phyloP scores from a whole-genome alignment of 73 alveolate genomes.

The Effrenium voratum region DNA sequence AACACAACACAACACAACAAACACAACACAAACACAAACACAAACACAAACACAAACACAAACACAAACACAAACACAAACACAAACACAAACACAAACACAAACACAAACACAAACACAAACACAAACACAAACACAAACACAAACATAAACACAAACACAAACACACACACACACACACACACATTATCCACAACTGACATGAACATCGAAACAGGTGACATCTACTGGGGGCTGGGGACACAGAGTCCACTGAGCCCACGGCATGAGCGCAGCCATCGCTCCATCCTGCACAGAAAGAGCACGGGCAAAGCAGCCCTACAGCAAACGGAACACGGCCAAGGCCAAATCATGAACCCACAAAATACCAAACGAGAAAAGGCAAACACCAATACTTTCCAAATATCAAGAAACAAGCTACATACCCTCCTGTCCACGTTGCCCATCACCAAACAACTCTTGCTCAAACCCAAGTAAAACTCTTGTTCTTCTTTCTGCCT shows the following conservation, averaged over 20 bases:
- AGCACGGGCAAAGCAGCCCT: too few relatives aligned
- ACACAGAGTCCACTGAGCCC: neutral
- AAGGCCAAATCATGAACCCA: too few relatives aligned
- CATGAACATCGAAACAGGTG: neutral
- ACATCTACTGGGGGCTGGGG: too few relatives aligned
- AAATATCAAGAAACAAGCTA: neutral
- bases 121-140: neutral
- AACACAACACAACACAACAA: too few relatives aligned
- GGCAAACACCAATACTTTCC: neutral
- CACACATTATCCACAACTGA: neutral
- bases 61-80: too few relatives aligned
- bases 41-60: too few relatives aligned
- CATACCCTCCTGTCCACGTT: neutral
- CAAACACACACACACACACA: neutral
- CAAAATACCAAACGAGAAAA: neutral
- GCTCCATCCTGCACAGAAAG: conserved; percentile 52
- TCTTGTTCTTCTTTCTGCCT: too few relatives aligned
- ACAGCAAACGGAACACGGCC: neutral
- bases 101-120: neutral
- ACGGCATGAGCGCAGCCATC: conserved; percentile 39
- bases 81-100: neutral
- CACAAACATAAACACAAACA: neutral
- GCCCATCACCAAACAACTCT: neutral
- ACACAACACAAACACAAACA: too few relatives aligned
- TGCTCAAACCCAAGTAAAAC: neutral